Conservation (phyloP, 345 rosid species). For the Eutrema yunnanense region DNA sequence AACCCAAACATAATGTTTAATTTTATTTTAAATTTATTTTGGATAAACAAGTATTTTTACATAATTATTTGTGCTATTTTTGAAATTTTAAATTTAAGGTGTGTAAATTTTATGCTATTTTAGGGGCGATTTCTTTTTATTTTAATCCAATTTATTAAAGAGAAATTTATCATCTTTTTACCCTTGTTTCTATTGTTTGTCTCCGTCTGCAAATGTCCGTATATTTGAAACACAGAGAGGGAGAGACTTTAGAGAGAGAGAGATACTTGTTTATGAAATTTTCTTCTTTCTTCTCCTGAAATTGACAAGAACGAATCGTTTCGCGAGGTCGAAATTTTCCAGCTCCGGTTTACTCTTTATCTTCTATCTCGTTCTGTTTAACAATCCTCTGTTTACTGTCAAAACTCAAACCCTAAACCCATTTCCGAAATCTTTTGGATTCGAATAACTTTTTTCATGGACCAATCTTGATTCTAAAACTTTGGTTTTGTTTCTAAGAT, state of each 20-base stretch:
- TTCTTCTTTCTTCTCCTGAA: neutral
- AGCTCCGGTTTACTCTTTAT: neutral
- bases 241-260: neutral
- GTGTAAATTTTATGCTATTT: too few relatives aligned
- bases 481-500: neutral
- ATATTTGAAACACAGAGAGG: slow-evolving; percentile 23
- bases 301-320: neutral
- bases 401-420: slow-evolving; percentile 12
- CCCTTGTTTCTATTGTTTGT: neutral
- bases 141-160: neutral
- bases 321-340: neutral
- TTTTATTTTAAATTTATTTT: too few relatives aligned
- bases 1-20: too few relatives aligned
- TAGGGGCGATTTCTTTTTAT: neutral
- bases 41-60: too few relatives aligned
- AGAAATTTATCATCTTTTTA: neutral
- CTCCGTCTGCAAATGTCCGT: slow-evolving; percentile 28
- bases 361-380: neutral
- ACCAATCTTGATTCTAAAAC: neutral
- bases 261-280: neutral
- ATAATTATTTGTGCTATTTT: too few relatives aligned
- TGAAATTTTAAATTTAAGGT: too few relatives aligned
- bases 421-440: neutral
- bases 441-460: neutral
- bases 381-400: neutral